Base-by-base conservation (phyloP, 2,329 filamentous ascomycete genomes). In the Venturia carpophila region DNA sequence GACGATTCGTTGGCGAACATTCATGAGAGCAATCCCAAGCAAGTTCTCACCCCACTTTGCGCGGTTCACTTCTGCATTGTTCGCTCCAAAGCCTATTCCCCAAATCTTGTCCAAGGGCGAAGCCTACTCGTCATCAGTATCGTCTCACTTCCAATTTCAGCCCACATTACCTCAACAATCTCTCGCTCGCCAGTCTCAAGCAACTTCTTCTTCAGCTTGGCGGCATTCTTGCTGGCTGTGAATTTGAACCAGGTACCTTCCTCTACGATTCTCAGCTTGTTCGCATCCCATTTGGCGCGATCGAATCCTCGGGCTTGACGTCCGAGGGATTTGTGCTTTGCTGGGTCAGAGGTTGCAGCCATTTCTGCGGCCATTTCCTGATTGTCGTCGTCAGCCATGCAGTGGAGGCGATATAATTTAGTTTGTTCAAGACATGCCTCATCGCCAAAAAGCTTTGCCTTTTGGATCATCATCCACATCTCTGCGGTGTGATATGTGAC, bases 391-490 rank as follows among this genome's bases (percentile, higher is more conserved):
- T 62, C 37, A 62, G 60, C 43, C 2, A 11, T 17, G n/a, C n/a
- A 11, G 21, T n/a, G 52, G 30, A 37, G 27, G 19, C 1, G 21
- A 39, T 15, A 39, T 19, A 3, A 39, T 5, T 24, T 60, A 15
- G 19, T 17, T 7, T 27, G 11, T 41, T 10, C n/a, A 15, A 47
- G 42, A 19, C 34, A 27, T 68, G 74, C 73, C 68, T 78, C 73
- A 65, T 80, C 78, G 0, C 71, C 71, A 65, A 80, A 80, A 0
- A 78, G 65, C 45, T 69, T 71, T 41, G 78, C 77, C 66, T 80
- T 79, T 21, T 74, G 70, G n/a, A 78, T 73, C 78, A 79, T 80
- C 78, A 80, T 80, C 75, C 76, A 79, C 77, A 78, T 78, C 69
- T 80, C 78, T 17, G 77, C 73, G 1, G 73, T 76, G 4, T 68